Conservation (phyloP, 148 eudicot genomes). For the Dysphania ambrosioides region DNA sequence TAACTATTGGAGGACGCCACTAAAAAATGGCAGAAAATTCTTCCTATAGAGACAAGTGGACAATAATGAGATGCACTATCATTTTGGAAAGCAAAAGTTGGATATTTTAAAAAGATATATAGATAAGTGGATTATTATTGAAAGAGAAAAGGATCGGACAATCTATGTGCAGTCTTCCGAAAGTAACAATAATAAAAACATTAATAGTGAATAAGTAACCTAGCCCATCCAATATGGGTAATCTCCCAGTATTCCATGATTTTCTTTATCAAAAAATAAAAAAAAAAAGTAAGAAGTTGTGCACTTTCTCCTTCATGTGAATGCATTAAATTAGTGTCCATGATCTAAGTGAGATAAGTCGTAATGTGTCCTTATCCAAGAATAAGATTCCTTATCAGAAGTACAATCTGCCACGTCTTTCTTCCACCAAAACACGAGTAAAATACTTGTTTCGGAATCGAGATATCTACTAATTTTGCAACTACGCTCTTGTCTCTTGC, state of each 20-base stretch:
- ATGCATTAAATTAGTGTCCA: neutral
- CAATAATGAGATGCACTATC: no score
- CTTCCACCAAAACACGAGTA: conserved; percentile 7
- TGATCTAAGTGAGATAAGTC: neutral
- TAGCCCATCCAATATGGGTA: conserved; percentile 2
- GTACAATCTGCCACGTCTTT: conserved; percentile 9
- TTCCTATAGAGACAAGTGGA: no score
- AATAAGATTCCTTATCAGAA: neutral
- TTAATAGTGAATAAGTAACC: neutral
- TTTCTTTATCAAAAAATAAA: neutral
- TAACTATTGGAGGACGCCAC: no score
- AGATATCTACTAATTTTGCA: no score
- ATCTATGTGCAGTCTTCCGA: neutral
- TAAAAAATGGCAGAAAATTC: no score
- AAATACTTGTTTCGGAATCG: no score
- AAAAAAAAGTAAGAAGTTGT: neutral
- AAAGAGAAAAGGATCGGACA: neutral
- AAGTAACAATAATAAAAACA: neutral
- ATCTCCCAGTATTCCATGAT: neutral
- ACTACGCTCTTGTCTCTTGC: no score
- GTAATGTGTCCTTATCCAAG: neutral
- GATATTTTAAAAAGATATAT: no score
- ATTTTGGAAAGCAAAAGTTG: no score
- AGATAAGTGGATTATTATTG: neutral
- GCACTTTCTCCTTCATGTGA: no score